A percentile compares a stretch with the other conserved stretches of the same genome.
Conservation (phyloP, 257 asterid species). For the Capsicum pubescens region DNA sequence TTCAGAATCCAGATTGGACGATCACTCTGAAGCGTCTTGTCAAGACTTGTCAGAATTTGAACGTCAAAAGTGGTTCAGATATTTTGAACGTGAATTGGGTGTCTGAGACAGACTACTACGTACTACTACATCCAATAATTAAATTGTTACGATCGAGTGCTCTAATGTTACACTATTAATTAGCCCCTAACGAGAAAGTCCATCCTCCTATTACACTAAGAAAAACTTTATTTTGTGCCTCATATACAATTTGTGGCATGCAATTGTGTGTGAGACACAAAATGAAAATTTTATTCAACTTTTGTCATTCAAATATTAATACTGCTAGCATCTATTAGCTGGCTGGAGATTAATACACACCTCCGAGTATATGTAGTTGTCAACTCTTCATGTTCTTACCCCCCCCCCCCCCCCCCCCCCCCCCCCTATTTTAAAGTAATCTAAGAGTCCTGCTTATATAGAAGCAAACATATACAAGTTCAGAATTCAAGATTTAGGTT, state of each 20-base stretch:
- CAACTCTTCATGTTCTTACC: not conserved
- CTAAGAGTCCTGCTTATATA: not conserved
- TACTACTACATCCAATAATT: not conserved
- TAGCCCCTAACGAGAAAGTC: not conserved
- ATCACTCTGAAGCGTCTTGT: not conserved
- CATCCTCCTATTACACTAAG: not conserved
- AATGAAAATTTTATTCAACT: not conserved
- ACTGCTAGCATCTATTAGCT: not conserved
- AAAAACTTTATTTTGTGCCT: not conserved
- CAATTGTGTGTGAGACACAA: not conserved
- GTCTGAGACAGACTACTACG: conserved; percentile 28
- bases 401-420: no score
- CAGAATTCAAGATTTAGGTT: not conserved
- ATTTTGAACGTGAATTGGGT: conserved; percentile 64
- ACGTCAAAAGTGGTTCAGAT: conserved; percentile 51
- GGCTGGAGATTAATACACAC: not conserved
- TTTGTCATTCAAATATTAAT: not conserved
- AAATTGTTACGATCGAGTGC: not conserved
- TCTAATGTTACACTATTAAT: not conserved
- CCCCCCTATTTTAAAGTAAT: not conserved
- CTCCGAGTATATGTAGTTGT: not conserved
- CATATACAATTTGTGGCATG: not conserved
- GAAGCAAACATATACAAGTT: not conserved
- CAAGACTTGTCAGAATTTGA: conserved; percentile 30
- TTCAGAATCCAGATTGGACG: conserved; percentile 3